Conservation (phyloP, 352 stramenopile genomes). For the Aphanomyces euteiches region DNA sequence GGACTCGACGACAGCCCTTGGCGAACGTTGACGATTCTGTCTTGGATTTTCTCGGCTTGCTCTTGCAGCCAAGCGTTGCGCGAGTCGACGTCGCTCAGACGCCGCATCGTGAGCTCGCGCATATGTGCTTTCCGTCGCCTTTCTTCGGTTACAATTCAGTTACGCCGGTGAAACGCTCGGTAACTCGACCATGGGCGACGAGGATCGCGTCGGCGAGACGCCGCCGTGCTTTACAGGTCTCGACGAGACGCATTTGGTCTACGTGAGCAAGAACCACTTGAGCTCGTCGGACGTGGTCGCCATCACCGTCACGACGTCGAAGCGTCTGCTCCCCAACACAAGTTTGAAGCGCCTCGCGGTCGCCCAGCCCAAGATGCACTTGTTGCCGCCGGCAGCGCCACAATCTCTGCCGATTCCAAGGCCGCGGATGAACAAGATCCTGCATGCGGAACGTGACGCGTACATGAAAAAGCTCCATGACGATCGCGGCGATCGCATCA, state of each 20-base stretch:
- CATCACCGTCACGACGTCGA: slow-evolving; percentile 50
- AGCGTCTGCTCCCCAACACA: slow-evolving; percentile 10
- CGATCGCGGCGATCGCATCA: slow-evolving; percentile 47
- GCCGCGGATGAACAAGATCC: slow-evolving; percentile 49
- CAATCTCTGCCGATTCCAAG: slow-evolving; percentile 45
- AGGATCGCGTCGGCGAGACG: neutral
- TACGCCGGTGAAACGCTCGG: neutral
- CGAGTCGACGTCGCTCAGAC: neutral
- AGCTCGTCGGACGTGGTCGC: slow-evolving; percentile 64
- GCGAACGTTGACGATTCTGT: slow-evolving; percentile 56
- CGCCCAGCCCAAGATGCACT: slow-evolving; percentile 38
- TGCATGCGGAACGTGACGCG: slow-evolving; percentile 48
- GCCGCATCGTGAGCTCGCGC: neutral
- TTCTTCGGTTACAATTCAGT: neutral
- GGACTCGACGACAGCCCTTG: slow-evolving; percentile 49
- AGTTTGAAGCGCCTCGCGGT: slow-evolving; percentile 7
- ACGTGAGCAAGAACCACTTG: slow-evolving; percentile 51
- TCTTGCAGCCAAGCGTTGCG: slow-evolving; percentile 23
- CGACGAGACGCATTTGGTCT: slow-evolving; percentile 40
- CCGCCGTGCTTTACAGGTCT: slow-evolving; percentile 43
- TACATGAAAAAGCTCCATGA: slow-evolving; percentile 57
- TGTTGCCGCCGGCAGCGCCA: slow-evolving; percentile 26
- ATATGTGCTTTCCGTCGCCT: neutral
- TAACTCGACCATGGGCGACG: neutral
- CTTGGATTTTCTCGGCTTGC: slow-evolving; percentile 39